Evolutionary conservation across 2,329 filamentous ascomycete genomes (phyloP), one percentile per base, ranked within the genome.

Genomic region (Pezicula neosporulosa): DNA sequence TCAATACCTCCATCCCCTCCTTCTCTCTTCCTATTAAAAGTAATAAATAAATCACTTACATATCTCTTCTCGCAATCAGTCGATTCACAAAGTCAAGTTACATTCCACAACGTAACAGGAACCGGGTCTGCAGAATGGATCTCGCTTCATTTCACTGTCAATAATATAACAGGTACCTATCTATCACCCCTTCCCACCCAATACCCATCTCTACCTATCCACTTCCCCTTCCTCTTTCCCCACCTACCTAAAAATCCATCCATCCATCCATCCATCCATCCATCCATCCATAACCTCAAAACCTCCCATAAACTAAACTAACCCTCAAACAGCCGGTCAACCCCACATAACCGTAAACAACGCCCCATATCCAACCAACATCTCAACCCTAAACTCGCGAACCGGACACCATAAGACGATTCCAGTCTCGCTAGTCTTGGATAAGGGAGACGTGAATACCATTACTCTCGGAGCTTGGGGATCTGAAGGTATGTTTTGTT

Each of bases 41-140:
- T 57, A 24, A 30, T 8, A 8, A 28, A 28, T 5, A 6, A 30
- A 30, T 30, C 28, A 30, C 28, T 12, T 12, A 30, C 28, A 5
- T 12, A 30, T 21, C 5, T 21, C 21, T 21, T 21, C 28, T 30
- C 44, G 16, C 43, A 30, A 21, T 28, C 28, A 66, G 62, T 63
- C 44, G 52, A 52, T 16, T 49, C 58, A 16, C 47, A 56, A 18
- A 64, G 60, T 30, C 57, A 64, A 42, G 56, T 69, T n/a, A 63
- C 59, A 0, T 71, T 71, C 59, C 56, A 58, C 27, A 71, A 72
- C 47, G 59, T 71, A 12, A 69, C 68, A 2, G 70, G 68, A 15
- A 66, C 65, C 7, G 70, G 68, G 19, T 53, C 56, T 15, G 52
- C 61, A 10, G 65, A 71, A 50, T 72, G 70, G 69, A 56, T 71